Evolutionary conservation across 202 grass and related monocot genomes (phyloP), one percentile per base, ranked within the genome.

Genomic region (Bolboschoenoplectus hybrid): DNA sequence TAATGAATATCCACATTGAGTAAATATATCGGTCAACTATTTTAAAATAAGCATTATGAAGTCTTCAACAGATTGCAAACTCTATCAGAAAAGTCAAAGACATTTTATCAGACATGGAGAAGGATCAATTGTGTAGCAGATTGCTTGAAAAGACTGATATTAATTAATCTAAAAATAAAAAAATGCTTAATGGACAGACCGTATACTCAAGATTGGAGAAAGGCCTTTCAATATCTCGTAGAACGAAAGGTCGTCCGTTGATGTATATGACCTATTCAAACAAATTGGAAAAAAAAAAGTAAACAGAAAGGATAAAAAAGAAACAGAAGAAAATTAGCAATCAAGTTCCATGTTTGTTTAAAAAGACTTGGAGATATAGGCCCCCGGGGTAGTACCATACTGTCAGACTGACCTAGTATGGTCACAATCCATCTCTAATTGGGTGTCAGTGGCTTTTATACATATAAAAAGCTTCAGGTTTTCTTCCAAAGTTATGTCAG

Each of bases 201-300:
- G 91, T 99, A 85, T 99, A 99, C 81, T 99, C 97, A 87, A 99
- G 93, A 84, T 99, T 99, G 68, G 97, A 99, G 84, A 99, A 99
- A 70, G 97, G 97, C 75, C 89, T 99, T 88, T 94, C 97, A 56
- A 96, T 92, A 90, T 99, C 97, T 89, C 97, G 84, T 81, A 99
- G 79, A 83, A 99, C 97, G 86, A 99, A 99, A 51, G 97, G 97
- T 5, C 92, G 93, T 17, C 87, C 84, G 34, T 96, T 96, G 82
- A 99, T 91, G 87, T 99, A 99, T 87, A 99, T 86, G 81, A 99
- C 97, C 97, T 99, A 91, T 64, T 64, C 63, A 90, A 56, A 66
- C 72, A 57, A 88, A 90, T 81, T 46, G 74, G 1, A 85, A 14
- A 49, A 90, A 78, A 82, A 83, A 88, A 44, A 85, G 70, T 16